A percentile compares a stretch with the other conserved stretches of the same genome.
These are phyloP conservation scores for Pichia sp. DNA, from an alignment of 1,139 yeast species.

Conservation along the genomic window DNA sequence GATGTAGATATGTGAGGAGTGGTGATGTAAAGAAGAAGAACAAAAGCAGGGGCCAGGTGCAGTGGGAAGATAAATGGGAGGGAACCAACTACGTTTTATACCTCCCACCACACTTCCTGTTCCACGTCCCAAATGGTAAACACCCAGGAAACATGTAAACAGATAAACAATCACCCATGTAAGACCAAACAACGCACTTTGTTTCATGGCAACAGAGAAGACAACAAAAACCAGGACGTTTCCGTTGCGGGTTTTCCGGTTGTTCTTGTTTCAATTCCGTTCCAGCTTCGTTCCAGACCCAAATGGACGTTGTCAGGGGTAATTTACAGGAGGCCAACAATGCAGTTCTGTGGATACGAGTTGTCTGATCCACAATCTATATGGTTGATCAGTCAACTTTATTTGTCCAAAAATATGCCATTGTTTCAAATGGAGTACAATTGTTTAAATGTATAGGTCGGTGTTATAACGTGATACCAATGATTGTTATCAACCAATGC, in stretches of 20 bases:
- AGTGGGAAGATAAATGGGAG: background rate
- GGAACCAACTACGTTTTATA: background rate
- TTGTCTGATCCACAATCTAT: no score
- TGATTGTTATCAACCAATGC: no score
- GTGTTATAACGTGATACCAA: no score
- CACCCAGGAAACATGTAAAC: background rate
- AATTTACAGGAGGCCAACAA: no score
- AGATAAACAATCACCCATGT: background rate
- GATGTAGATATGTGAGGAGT: background rate
- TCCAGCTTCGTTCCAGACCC: background rate
- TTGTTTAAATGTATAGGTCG: no score
- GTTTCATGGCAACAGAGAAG: background rate
- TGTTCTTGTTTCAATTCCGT: background rate
- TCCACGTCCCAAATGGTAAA: background rate
- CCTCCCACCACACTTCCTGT: background rate
- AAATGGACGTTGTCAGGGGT: no score
- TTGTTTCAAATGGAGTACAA: no score
- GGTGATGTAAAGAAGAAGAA: background rate
- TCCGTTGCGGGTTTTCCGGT: background rate
- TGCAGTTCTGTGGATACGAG: no score
- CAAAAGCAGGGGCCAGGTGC: no score
- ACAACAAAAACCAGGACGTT: background rate
- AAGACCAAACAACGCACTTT: background rate
- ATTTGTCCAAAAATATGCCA: no score
- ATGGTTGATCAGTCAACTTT: no score